Base-by-base conservation (phyloP, 2,329 filamentous ascomycete species). In the Epichloe typhina region DNA sequence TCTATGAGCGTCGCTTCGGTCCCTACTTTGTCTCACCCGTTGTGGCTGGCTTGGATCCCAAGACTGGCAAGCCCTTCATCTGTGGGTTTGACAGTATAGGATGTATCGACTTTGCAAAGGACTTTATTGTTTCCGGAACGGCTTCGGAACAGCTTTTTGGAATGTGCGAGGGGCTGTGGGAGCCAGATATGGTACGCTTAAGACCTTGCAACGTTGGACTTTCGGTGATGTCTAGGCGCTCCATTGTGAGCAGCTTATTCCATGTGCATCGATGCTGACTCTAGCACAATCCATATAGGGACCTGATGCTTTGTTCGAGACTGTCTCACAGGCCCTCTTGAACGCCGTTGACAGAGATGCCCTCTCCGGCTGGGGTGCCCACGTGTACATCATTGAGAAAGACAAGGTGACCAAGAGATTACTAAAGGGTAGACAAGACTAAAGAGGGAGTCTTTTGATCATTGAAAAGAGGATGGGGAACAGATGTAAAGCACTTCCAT, bases 371-470 rank as follows among this genome's bases (percentile, higher is more conserved):
- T 97, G 93, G 93, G 93, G 93, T 66, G 93, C 93, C 39, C 89
- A 98, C 66, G 93, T 98, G 61, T 98, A 97, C 74, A 95, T 98
- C 65, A 95, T 98, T 69, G 93, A 97, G 77, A 98, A 98, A 80
- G 90, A 95, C 75, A 97, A 97, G 86, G 88, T 98, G 56, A 97
- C 93, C 64, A 96, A 97, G 84, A 80, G 93, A 69, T 82, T 98
- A 82, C 76, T 98, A 69, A 97, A 97, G 82, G 90, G 90, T 66
- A 83, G 90, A 75, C 91, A 97, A 75, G 91, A 97, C 69, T 90
- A 88, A 56, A 59, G 49, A 49, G 47, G 47, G 54, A 53, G 40
- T 44, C 15, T 6, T 6, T 12, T 46, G 51, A 54, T 52, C 52
- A 46, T 42, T 50, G 40, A 50, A 38, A 47, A 46, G 47, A 49